These are phyloP conservation scores for Massospora cicadina DNA, from an alignment of 371 early-diverging fungal genomes.

Conservation along the genomic window DNA sequence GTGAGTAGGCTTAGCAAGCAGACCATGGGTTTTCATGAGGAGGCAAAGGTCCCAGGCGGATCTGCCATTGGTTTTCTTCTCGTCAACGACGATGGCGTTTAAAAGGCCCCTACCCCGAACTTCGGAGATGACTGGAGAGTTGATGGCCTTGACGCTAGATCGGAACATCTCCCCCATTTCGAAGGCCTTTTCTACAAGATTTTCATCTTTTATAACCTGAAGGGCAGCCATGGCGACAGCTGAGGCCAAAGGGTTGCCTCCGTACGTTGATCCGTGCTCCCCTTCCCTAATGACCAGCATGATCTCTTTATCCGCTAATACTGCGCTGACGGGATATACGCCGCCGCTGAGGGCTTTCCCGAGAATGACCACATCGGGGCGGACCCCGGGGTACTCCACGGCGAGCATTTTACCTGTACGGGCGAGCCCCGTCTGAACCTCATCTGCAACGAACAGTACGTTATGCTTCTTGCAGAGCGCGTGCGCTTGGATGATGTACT, in stretches of 20 bases:
- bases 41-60: conserved; percentile 95
- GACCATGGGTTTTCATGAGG: conserved; percentile 73
- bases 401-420: conserved; percentile 92
- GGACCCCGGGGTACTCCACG: conserved; percentile 71
- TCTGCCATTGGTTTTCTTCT: conserved; percentile 50
- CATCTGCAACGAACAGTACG: conserved; percentile 91
- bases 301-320: conserved; percentile 68
- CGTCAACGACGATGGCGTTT: conserved; percentile 92
- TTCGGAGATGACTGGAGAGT: conserved; percentile 46
- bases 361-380: conserved; percentile 82
- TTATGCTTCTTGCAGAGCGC: conserved; percentile 92
- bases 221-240: conserved; percentile 91
- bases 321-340: conserved; percentile 89
- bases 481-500: conserved; percentile 64
- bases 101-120: conserved; percentile 90
- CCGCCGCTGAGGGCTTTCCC: conserved; percentile 94
- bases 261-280: conserved; percentile 95
- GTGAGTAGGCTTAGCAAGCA: conserved; percentile 97
- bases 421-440: conserved; percentile 94
- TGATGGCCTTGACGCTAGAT: conserved; percentile 38
- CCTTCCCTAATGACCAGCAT: conserved; percentile 91
- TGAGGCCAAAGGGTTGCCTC: conserved; percentile 89
- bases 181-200: conserved; percentile 58
- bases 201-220: conserved; percentile 85
- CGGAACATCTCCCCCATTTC: conserved; percentile 72